Base-by-base conservation (phyloP, 306 rosid genomes). In the Trifolium dubium region DNA sequence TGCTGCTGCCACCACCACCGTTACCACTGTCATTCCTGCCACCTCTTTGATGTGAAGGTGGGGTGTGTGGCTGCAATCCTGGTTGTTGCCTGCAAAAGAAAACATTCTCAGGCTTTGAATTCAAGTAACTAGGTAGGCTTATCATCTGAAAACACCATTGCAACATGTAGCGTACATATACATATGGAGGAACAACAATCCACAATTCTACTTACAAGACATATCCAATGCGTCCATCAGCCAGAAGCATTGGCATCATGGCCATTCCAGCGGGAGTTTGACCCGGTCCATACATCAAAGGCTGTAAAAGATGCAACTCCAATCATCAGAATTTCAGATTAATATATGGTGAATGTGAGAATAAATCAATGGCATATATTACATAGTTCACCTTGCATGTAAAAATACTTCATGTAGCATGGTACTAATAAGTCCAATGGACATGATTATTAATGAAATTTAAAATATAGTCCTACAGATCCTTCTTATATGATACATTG, bases 221-320 rank as follows among this genome's bases (percentile, higher is more conserved):
- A 85, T 94, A 91, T 81, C 95, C 98, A 28, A 94, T 86, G 72
- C 92, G 88, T 39, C 98, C 98, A 72, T 94, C 97, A 59, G 96
- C 95, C 39, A 91, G 84, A 83, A 94, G 90, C 96, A 94, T 94
- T 44, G 98, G 97, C 96, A 94, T 89, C 98, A 91, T 94, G 79
- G 96, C 86, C 96, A 94, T 88, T 64, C 96, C 97, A 35, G 89
- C 30, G 30, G 94, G 97, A 69, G 84, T 66, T 35, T 87, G 88
- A 79, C 96, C 96, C 66, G 87, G 82, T 77, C 98, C 98, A 89
- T 90, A 87, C 39, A 94, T 81, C 85, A 89, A 17, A 13, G 96
- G 95, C 97, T 94, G 96, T 83, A 79, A 55, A 44, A 83, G 64
- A 70, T 68, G 28, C 78, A 67, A 35, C 50, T 66, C 58, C 51